Conservation (phyloP, 805 yeast genomes). For the Suhomyces xylopsoci region DNA sequence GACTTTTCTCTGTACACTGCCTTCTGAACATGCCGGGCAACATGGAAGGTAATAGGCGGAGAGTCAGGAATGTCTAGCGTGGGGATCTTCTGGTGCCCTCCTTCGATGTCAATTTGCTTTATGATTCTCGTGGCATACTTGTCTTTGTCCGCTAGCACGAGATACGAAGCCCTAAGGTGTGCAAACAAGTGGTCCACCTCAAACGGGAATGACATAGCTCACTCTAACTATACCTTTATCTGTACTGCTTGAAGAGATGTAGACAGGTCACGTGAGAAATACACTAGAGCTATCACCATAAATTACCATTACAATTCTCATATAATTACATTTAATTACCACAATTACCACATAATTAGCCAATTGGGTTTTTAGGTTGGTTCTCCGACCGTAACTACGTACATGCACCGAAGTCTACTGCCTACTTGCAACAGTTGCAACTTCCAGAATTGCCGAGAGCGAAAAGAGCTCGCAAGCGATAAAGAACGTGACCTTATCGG, state of each 20-base stretch:
- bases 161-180: conserved; percentile 26
- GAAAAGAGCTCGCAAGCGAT: background rate
- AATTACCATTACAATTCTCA: too few relatives aligned
- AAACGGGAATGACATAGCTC: conserved; percentile 36
- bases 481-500: background rate
- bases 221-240: background rate
- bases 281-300: too few relatives aligned
- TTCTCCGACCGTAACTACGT: too few relatives aligned
- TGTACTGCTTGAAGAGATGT: background rate
- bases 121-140: conserved; percentile 21
- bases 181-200: conserved; percentile 29
- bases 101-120: conserved; percentile 11
- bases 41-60: conserved; percentile 31
- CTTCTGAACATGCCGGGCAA: conserved; percentile 21
- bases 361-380: too few relatives aligned
- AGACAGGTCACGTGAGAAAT: background rate
- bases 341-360: too few relatives aligned
- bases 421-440: background rate
- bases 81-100: background rate
- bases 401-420: too few relatives aligned
- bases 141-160: conserved; percentile 21
- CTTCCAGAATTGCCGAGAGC: background rate
- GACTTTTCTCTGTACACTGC: conserved; percentile 6
- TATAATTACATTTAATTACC: too few relatives aligned
- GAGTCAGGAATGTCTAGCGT: conserved; percentile 15